These are phyloP conservation scores for Amanita pseudoporphyria DNA, from an alignment of 768 basidiomycete species.

Conservation along the genomic window DNA sequence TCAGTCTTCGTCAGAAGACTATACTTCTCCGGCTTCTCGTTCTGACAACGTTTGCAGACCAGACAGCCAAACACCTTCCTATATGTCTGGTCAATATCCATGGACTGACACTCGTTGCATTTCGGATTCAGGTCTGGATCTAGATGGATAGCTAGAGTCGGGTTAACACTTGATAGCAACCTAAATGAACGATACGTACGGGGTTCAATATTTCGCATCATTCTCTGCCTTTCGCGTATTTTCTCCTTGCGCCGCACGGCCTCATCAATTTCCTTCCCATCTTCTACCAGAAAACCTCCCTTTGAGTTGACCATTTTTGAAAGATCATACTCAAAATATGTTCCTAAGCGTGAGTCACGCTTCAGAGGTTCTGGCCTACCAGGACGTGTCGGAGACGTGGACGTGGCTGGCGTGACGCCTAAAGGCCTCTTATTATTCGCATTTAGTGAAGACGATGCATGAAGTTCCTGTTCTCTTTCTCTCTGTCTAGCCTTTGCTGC, in stretches of 20 bases:
- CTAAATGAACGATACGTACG: constrained; percentile 31
- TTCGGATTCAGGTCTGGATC: constrained; percentile 71
- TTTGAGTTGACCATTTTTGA: constrained; percentile 96
- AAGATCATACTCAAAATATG: constrained; percentile 95
- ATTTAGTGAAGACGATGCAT: constrained; percentile 41
- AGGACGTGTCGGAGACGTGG: constrained; percentile 50
- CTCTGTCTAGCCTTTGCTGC: constrained; percentile 72
- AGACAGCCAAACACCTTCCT: constrained; percentile 74
- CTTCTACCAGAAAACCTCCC: constrained; percentile 91
- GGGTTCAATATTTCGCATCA: constrained; percentile 65
- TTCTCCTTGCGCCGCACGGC: constrained; percentile 68
- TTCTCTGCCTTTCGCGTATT: constrained; percentile 70
- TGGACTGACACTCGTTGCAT: constrained; percentile 78
- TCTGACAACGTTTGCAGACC: constrained; percentile 88
- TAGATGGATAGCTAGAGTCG: constrained; percentile 58
- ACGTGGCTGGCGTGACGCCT: constrained; percentile 41
- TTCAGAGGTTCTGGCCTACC: constrained; percentile 45
- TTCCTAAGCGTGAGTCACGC: constrained; percentile 73
- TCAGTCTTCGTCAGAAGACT: constrained; percentile 96
- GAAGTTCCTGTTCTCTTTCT: constrained; percentile 45
- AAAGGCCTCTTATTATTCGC: constrained; percentile 71
- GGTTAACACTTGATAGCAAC: background rate
- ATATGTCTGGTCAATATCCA: constrained; percentile 81
- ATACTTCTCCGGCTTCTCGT: constrained; percentile 85
- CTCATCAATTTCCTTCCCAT: constrained; percentile 74